Base-by-base conservation (phyloP, 208 protist genomes). In the Crithidia bombi region DNA sequence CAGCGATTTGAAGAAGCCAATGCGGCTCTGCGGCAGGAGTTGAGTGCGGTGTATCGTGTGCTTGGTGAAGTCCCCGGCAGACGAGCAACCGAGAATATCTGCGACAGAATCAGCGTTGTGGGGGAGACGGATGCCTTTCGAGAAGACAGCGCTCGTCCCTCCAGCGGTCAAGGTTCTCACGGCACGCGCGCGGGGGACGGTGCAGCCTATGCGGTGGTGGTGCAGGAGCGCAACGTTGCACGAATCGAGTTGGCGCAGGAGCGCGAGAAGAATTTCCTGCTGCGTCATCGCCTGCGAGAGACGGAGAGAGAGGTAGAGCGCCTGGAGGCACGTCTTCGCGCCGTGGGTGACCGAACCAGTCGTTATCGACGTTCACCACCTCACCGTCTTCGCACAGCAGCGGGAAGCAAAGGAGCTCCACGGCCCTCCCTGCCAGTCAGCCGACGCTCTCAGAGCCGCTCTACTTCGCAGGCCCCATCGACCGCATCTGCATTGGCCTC, bases 171-270 rank as follows among this genome's bases (percentile, higher is more conserved):
- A n/a, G n/a, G n/a, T n/a, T n/a, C n/a, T n/a, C n/a, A n/a, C n/a
- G n/a, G n/a, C n/a, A n/a, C n/a, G n/a, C n/a, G n/a, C n/a, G n/a
- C n/a, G n/a, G n/a, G n/a, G n/a, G n/a, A n/a, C n/a, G n/a, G n/a
- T n/a, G n/a, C n/a, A n/a, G n/a, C n/a, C n/a, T 71, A 49, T 17
- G 71, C 54, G 25, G 33, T 49, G 3, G 47, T 72, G 1, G 19
- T 68, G 49, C 49, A 71, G 63, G 65, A 78, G 54, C 75, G 81
- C 46, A 74, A 86, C 47, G 39, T 56, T 21, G 73, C 70, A 15
- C 68, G 75, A 12, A 55, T 75, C 21, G 64, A 72, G 55, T 26
- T 81, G 14, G 72, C 77, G n/a, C 65, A 73, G 41, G 73, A 81
- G 65, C 49, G 68, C 7, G 80, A 85, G 49, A 81, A 75, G 41